A percentile compares a stretch with the other conserved stretches of the same genome.
These are phyloP conservation scores for Grigorovia yakushimaensis DNA, from an alignment of 805 yeast genomes.

Conservation along the genomic window DNA sequence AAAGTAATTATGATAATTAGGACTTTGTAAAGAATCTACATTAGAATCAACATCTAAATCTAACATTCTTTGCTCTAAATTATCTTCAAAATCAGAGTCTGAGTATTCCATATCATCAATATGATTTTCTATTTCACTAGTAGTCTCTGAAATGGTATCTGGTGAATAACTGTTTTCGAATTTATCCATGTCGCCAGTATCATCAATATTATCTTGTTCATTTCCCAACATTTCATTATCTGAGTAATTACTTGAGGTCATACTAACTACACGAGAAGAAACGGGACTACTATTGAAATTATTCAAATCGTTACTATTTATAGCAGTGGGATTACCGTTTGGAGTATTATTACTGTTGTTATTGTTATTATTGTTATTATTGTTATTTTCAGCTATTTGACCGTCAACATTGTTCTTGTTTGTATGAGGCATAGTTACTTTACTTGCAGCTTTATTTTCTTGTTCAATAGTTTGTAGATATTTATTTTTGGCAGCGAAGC, in stretches of 20 bases:
- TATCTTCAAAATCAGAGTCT: constrained; percentile 30
- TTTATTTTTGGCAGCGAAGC: background rate
- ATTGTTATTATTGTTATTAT: no score
- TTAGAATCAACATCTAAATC: constrained; percentile 9
- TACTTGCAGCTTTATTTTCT: background rate
- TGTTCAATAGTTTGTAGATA: background rate
- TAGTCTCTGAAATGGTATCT: background rate
- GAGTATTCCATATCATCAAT: constrained; percentile 18
- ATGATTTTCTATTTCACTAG: background rate
- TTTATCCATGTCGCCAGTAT: no score
- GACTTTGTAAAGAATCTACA: background rate
- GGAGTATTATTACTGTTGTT: background rate
- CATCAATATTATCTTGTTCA: background rate
- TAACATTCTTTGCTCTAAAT: constrained; percentile 23
- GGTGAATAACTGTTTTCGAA: background rate
- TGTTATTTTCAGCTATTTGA: background rate
- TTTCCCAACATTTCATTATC: background rate
- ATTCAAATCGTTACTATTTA: background rate
- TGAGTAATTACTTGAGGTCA: constrained; percentile 11
- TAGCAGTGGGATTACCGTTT: background rate
- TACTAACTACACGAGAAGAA: constrained; percentile 8
- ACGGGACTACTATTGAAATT: background rate
- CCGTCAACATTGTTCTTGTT: background rate
- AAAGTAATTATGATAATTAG: constrained; percentile 4
- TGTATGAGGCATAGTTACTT: background rate